Conservation (phyloP, 306 rosid species). For the Sechiopsis laciniata region DNA sequence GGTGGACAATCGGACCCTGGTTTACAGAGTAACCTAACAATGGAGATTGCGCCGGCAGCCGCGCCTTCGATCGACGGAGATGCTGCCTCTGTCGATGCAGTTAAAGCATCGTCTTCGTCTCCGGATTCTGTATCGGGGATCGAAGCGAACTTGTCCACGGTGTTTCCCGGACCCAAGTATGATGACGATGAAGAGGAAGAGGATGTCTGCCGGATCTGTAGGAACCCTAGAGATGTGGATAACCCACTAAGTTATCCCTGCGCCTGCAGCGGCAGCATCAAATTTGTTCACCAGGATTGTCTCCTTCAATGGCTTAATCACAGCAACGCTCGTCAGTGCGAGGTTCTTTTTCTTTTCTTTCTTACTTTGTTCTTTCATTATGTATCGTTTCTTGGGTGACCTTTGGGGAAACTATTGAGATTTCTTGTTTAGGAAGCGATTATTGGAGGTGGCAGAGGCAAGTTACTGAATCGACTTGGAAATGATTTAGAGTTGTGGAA, state of each 20-base stretch:
- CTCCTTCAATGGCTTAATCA: constrained; percentile 99
- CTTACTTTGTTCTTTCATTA: background rate
- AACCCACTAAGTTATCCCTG: constrained; percentile 91
- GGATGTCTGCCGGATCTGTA: constrained; percentile 94
- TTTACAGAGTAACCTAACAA: constrained; percentile 19
- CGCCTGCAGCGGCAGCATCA: constrained; percentile 98
- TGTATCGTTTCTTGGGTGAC: background rate
- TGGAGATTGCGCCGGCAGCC: constrained; percentile 80
- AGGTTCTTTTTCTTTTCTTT: constrained; percentile 42
- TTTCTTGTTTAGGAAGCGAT: background rate
- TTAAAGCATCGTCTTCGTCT: constrained; percentile 22
- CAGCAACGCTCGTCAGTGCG: constrained; percentile 99
- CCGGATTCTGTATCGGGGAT: constrained; percentile 26
- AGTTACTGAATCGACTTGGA: background rate
- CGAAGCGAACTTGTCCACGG: constrained; percentile 32
- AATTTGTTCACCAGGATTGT: constrained; percentile 94
- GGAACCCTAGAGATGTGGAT: constrained; percentile 87
- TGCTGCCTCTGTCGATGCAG: constrained; percentile 28
- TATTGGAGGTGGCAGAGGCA: background rate
- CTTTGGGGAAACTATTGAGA: background rate
- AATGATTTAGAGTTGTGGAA: no score
- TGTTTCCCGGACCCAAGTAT: constrained; percentile 35
- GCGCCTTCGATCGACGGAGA: constrained; percentile 41
- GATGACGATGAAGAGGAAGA: constrained; percentile 92
- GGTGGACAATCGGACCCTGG: constrained; percentile 1